phyloP scores from a whole-genome alignment of 2,329 filamentous ascomycete genomes.

The Penicillium sumatraense region DNA sequence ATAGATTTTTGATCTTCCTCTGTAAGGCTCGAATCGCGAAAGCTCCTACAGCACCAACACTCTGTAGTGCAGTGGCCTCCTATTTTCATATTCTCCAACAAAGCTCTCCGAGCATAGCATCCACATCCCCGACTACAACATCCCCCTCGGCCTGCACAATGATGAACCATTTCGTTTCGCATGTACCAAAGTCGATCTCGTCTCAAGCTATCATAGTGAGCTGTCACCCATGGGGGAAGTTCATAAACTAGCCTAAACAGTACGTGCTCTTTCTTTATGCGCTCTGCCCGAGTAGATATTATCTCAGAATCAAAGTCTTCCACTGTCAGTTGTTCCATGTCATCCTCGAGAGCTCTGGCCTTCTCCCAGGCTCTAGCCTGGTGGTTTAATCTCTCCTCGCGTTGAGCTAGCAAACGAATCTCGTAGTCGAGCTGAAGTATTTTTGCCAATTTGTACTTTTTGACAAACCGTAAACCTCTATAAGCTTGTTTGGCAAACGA shows the following conservation, averaged over 20 bases:
- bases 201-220: background rate
- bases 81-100: background rate
- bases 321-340: slow-evolving; percentile 3
- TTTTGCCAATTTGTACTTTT: background rate
- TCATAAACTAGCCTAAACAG: slow-evolving; percentile 3
- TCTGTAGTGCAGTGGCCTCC: slow-evolving; percentile 6
- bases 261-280: slow-evolving; percentile 5
- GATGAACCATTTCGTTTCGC: slow-evolving; percentile 5
- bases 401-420: slow-evolving; percentile 5
- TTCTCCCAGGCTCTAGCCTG: slow-evolving; percentile 4
- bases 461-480: no score
- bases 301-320: slow-evolving; percentile 3
- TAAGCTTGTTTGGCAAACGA: no score
- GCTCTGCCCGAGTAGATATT: slow-evolving; percentile 1
- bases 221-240: slow-evolving; percentile 1
- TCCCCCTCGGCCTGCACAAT: slow-evolving; percentile 15
- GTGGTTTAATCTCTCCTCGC: slow-evolving; percentile 5
- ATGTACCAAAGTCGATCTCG: slow-evolving; percentile 12
- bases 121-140: slow-evolving; percentile 17
- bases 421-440: slow-evolving; percentile 6
- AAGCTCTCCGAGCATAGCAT: slow-evolving; percentile 8
- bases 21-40: background rate
- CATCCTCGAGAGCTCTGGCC: background rate
- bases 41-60: slow-evolving; percentile 6
- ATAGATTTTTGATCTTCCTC: slow-evolving; percentile 2